A percentile compares a stretch with the other conserved stretches of the same genome.
phyloP scores from a whole-genome alignment of 345 rosid species.

The Boechera retrofracta region DNA sequence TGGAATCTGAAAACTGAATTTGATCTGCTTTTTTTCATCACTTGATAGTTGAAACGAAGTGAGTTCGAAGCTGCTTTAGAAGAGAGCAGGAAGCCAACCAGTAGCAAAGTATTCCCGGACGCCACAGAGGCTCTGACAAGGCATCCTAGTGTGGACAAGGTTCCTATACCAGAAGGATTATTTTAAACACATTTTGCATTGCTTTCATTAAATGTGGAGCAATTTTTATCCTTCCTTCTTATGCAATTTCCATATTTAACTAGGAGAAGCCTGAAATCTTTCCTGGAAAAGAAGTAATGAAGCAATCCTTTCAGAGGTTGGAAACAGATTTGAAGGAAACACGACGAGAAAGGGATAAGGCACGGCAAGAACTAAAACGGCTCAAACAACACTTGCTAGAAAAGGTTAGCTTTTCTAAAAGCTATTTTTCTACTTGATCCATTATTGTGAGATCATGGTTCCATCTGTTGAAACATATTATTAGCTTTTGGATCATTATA shows the following conservation, averaged over 20 bases:
- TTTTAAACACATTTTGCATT: slow-evolving; percentile 16
- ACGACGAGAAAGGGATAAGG: slow-evolving; percentile 70
- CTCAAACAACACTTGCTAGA: slow-evolving; percentile 91
- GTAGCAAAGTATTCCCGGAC: slow-evolving; percentile 33
- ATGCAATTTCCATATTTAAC: slow-evolving; percentile 1
- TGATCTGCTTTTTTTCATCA: slow-evolving; percentile 32
- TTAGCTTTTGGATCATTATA: too few relatives aligned
- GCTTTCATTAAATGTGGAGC: background rate
- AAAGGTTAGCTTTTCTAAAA: slow-evolving; percentile 58
- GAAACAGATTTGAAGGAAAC: slow-evolving; percentile 68
- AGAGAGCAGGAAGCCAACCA: slow-evolving; percentile 25
- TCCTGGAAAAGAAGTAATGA: slow-evolving; percentile 64
- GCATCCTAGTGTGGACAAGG: slow-evolving; percentile 42
- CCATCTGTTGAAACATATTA: too few relatives aligned
- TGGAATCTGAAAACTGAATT: background rate
- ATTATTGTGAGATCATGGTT: background rate
- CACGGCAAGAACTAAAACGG: slow-evolving; percentile 68
- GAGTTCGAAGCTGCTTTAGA: slow-evolving; percentile 43
- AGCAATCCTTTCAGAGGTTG: slow-evolving; percentile 59
- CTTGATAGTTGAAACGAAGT: slow-evolving; percentile 58
- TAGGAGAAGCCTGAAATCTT: slow-evolving; percentile 52
- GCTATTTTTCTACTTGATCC: background rate
- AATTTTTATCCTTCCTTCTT: slow-evolving; percentile 15
- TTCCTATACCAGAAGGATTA: background rate
- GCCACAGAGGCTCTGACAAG: slow-evolving; percentile 11